These are phyloP conservation scores for Colletotrichum sp. DNA, from an alignment of 2,329 filamentous ascomycete genomes.

Conservation along the genomic window DNA sequence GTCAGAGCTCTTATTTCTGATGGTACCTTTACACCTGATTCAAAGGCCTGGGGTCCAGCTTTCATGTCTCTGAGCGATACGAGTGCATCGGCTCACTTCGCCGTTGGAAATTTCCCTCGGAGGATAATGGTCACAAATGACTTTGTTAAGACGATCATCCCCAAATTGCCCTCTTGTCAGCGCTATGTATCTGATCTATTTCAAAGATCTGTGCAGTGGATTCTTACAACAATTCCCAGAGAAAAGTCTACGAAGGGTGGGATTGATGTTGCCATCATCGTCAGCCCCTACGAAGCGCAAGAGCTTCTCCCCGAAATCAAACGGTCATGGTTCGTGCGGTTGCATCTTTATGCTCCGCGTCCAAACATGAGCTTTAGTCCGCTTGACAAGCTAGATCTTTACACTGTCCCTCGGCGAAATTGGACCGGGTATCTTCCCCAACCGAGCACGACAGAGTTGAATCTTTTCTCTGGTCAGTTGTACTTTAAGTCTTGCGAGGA, in stretches of 20 bases:
- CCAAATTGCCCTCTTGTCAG: not conserved
- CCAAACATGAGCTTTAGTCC: constrained; percentile 37
- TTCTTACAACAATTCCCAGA: constrained; percentile 27
- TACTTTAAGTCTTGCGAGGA: constrained; percentile 62
- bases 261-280: constrained; percentile 43
- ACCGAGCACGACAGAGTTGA: constrained; percentile 47
- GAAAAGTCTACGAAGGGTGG: no score
- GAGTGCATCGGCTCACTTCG: constrained; percentile 39
- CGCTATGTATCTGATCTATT: constrained; percentile 45
- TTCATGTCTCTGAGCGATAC: constrained; percentile 48
- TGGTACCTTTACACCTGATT: constrained; percentile 34
- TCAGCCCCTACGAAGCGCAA: constrained; percentile 68
- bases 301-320: constrained; percentile 46
- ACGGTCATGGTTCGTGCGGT: constrained; percentile 32
- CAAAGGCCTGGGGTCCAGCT: constrained; percentile 44
- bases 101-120: constrained; percentile 37
- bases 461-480: constrained; percentile 72
- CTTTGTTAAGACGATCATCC: constrained; percentile 51
- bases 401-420: constrained; percentile 33
- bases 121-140: constrained; percentile 54
- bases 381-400: constrained; percentile 53
- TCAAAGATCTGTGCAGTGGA: constrained; percentile 59
- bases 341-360: constrained; percentile 60
- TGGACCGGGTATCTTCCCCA: not conserved
- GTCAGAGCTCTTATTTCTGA: constrained; percentile 43